Conservation (phyloP, 768 basidiomycete genomes). For the Austroboletus eburneus region DNA sequence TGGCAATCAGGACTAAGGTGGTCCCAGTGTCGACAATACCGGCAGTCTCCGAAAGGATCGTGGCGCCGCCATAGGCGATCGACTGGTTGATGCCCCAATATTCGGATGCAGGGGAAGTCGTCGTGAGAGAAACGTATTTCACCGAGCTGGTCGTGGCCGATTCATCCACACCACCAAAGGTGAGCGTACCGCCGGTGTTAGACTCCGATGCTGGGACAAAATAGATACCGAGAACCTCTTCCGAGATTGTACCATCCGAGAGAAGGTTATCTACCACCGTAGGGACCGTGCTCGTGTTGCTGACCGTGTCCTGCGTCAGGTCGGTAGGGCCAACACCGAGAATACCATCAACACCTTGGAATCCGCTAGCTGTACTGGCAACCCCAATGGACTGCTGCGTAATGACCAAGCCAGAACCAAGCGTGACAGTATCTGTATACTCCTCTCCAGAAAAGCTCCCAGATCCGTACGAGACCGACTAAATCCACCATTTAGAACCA, state of each 20-base stretch:
- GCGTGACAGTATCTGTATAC: too few relatives aligned
- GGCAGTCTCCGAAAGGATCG: conserved; percentile 5
- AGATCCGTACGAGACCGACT: too few relatives aligned
- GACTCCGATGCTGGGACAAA: conserved; percentile 21
- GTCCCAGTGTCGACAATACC: too few relatives aligned
- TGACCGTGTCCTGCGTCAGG: conserved; percentile 29
- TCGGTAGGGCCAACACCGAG: conserved; percentile 34
- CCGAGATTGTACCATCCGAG: conserved; percentile 22
- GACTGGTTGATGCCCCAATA: conserved; percentile 19
- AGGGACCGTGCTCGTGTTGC: too few relatives aligned
- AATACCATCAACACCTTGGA: conserved; percentile 35
- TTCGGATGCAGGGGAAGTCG: conserved; percentile 20
- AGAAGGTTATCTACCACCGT: conserved; percentile 35
- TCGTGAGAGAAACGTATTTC: conserved; percentile 22
- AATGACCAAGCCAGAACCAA: too few relatives aligned
- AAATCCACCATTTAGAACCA: too few relatives aligned
- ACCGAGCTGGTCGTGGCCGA: conserved; percentile 9
- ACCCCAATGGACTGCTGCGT: too few relatives aligned
- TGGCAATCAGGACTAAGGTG: conserved; percentile 29
- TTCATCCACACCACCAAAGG: conserved; percentile 22
- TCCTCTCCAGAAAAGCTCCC: too few relatives aligned
- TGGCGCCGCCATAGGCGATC: background rate
- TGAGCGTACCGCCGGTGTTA: too few relatives aligned
- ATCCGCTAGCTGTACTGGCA: conserved; percentile 23
- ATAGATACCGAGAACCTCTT: conserved; percentile 29